Conservation (phyloP, 148 eudicot genomes). For the Nepenthes gracilis region DNA sequence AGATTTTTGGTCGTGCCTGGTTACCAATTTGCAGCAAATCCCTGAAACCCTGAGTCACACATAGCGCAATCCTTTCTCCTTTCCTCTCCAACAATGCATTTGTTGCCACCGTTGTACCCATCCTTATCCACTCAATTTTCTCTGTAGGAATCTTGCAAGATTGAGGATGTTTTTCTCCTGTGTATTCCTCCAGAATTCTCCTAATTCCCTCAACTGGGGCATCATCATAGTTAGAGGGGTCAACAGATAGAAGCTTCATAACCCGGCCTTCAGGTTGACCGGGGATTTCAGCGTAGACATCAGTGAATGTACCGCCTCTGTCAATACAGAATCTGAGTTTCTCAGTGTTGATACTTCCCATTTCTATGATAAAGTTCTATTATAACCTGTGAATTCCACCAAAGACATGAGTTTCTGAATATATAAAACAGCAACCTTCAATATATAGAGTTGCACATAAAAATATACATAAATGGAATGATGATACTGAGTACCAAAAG, state of each 20-base stretch:
- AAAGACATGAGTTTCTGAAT: not conserved
- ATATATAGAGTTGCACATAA: no score
- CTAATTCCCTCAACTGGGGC: conserved; percentile 97
- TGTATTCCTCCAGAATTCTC: conserved; percentile 83
- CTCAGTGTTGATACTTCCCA: conserved; percentile 55
- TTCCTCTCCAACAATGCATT: conserved; percentile 90
- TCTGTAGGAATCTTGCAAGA: conserved; percentile 80
- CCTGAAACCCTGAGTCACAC: conserved; percentile 79
- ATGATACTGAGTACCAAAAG: no score
- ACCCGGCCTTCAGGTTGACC: conserved; percentile 78
- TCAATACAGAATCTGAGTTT: conserved; percentile 94
- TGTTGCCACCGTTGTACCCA: conserved; percentile 99
- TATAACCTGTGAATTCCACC: not conserved
- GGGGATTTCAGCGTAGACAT: conserved; percentile 93
- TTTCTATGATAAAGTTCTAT: conserved; percentile 6
- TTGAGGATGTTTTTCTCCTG: conserved; percentile 56
- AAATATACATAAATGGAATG: no score
- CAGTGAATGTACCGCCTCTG: conserved; percentile 95
- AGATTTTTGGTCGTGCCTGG: conserved; percentile 92
- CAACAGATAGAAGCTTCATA: conserved; percentile 89
- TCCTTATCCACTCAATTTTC: conserved; percentile 92
- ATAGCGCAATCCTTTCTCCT: conserved; percentile 91
- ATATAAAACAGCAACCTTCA: no score
- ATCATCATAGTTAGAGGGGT: conserved; percentile 94
- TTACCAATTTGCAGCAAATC: conserved; percentile 90